phyloP scores from a whole-genome alignment of 2,329 filamentous ascomycete genomes.

The Thelonectria olida region DNA sequence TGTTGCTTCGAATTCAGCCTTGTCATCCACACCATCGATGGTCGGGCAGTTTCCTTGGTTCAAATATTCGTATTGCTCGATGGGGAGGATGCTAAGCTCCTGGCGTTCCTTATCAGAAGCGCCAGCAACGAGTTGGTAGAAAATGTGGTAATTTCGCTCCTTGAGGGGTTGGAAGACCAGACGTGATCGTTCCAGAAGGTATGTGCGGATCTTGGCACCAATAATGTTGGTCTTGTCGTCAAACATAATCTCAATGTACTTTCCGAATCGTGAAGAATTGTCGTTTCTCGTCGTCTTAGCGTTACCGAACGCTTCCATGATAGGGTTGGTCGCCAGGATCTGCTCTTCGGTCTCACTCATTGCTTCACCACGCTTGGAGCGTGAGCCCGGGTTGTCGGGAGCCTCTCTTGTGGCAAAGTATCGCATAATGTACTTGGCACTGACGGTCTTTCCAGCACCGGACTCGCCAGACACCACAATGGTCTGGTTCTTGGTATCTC shows the following conservation, averaged over 20 bases:
- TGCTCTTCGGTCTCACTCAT: conserved; percentile 99
- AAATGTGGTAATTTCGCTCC: conserved; percentile 98
- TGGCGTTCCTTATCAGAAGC: conserved; percentile 85
- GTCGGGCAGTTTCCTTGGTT: conserved; percentile 92
- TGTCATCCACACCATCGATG: conserved; percentile 96
- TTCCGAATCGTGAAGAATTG: conserved; percentile 98
- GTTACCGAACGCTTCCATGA: conserved; percentile 99
- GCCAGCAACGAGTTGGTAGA: conserved; percentile 95
- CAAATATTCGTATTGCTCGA: conserved; percentile 94
- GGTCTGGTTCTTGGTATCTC: conserved; percentile 95
- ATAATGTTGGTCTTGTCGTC: conserved; percentile 95
- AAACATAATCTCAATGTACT: conserved; percentile 99
- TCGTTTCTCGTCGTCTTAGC: conserved; percentile 99
- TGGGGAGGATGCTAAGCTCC: conserved; percentile 79
- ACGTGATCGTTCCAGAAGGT: conserved; percentile 92
- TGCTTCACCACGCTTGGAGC: conserved; percentile 77
- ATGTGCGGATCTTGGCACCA: conserved; percentile 95
- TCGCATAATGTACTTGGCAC: conserved; percentile 99
- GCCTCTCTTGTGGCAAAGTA: conserved; percentile 98
- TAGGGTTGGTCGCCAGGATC: conserved; percentile 96
- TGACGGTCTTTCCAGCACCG: conserved; percentile 98
- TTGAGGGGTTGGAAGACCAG: conserved; percentile 97
- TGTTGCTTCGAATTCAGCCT: conserved; percentile 90
- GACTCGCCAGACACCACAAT: conserved; percentile 99
- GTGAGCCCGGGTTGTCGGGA: conserved; percentile 83